These are phyloP conservation scores for Graphilbum sp. DNA, from an alignment of 2,329 filamentous ascomycete species.

Conservation along the genomic window DNA sequence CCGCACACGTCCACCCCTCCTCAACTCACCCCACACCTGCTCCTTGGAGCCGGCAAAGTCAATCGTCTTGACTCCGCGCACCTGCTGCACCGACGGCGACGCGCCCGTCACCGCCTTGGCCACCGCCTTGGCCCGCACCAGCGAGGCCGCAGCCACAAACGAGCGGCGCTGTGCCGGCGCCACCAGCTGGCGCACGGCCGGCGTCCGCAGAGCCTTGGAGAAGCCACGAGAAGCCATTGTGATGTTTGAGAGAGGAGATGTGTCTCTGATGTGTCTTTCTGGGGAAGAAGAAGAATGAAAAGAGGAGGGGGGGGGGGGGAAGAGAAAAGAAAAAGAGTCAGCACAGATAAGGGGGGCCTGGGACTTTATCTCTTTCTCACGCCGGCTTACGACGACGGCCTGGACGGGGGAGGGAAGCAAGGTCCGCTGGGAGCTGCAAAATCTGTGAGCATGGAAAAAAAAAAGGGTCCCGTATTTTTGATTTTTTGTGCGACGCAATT, in stretches of 20 bases:
- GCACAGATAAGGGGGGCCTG: neutral
- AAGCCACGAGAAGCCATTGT: constrained; percentile 67
- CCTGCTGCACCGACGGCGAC: constrained; percentile 36
- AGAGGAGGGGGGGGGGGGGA: no score
- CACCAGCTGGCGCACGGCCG: constrained; percentile 46
- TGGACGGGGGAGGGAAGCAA: neutral
- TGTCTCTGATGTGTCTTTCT: neutral
- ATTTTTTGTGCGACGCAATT: constrained; percentile 3
- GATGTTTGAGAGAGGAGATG: constrained; percentile 12
- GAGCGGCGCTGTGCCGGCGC: constrained; percentile 46
- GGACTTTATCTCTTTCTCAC: no score
- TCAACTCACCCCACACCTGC: constrained; percentile 66
- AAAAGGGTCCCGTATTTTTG: neutral
- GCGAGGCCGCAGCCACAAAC: constrained; percentile 42
- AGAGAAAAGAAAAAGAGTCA: neutral
- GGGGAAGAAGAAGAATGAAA: neutral
- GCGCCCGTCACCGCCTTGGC: constrained; percentile 15
- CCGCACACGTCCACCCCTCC: neutral
- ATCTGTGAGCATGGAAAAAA: neutral
- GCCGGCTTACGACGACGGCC: no score
- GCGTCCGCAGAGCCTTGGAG: constrained; percentile 48
- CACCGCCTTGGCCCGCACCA: constrained; percentile 35
- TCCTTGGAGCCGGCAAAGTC: constrained; percentile 96
- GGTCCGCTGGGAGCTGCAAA: neutral
- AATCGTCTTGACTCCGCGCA: constrained; percentile 91